Base-by-base conservation (phyloP, 2,329 filamentous ascomycete species). In the Hypoxylon sp. region DNA sequence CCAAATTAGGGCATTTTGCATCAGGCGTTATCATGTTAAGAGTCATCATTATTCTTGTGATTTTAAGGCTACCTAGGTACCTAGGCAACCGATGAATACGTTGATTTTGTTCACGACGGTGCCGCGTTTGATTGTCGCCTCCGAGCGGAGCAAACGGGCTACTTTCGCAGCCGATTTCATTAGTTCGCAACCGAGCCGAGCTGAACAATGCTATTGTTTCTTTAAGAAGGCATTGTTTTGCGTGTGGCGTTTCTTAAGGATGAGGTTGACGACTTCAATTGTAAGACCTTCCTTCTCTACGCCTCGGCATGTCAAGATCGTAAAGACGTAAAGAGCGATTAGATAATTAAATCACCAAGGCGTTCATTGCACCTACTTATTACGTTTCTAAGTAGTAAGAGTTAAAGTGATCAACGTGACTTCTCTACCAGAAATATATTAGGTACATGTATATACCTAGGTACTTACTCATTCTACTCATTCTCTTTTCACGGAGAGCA, bases 111-210 rank as follows among this genome's bases (percentile, higher is more conserved):
- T 30, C 27, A 43, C 55, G 37, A 43, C 55, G 37, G 34, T 27
- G 60, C 47, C 50, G 55, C 66, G 66, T 68, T 60, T 57, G 51
- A 47, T 46, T 57, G 46, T 68, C 32, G 62, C 62, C 65, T 59
- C 57, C 32, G 41, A 25, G 29, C 21, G 51, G 55, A 50, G 23
- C n/a, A 6, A 55, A 47, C 39, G 41, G 32, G 25, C 4, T 51
- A 12, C 9, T 21, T 51, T 68, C 53, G 65, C 34, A 45, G 3
- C 62, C 62, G 65, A 67, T 29, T 16, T 27, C 21, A 32, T 51
- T 21, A n/a, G 43, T 41, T 56, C 56, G 65, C 52, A 25, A 47
- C 61, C 61, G 61, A 65, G 43, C 32, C 34, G 19, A 56, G 34
- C n/a, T n/a, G 6, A 30, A 51, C 23, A 55, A 41, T 25, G 29